These are phyloP conservation scores for Saccharomycopsis sp. DNA, from an alignment of 805 yeast species.

Conservation along the genomic window DNA sequence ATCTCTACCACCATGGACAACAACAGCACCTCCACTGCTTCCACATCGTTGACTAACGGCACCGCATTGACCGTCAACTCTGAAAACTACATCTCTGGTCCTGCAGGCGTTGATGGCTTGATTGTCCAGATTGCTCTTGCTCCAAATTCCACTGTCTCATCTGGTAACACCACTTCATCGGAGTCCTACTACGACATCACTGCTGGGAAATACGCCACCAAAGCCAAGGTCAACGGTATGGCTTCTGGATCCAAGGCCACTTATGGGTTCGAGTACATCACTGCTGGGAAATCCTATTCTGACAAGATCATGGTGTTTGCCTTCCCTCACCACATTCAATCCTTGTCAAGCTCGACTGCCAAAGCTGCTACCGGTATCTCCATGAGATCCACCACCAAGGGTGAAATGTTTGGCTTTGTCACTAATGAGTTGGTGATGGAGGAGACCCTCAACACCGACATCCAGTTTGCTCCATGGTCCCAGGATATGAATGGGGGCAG, in stretches of 20 bases:
- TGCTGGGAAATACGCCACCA: slow-evolving; percentile 53
- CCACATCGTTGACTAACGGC: too few relatives aligned
- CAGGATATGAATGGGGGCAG: slow-evolving; percentile 25
- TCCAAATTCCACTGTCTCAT: slow-evolving; percentile 5
- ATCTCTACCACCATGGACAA: slow-evolving; percentile 49
- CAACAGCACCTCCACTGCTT: slow-evolving; percentile 23
- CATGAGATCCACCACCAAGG: slow-evolving; percentile 43
- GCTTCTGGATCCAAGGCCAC: slow-evolving; percentile 31
- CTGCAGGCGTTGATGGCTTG: slow-evolving; percentile 37
- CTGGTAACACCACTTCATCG: slow-evolving; percentile 32
- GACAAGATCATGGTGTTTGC: slow-evolving; percentile 47
- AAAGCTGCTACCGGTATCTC: slow-evolving; percentile 28
- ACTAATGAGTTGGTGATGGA: slow-evolving; percentile 33
- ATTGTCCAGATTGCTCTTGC: slow-evolving; percentile 47
- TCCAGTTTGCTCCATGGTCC: slow-evolving; percentile 40
- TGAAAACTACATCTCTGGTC: slow-evolving; percentile 35
- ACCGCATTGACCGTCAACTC: slow-evolving; percentile 25
- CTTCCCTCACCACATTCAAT: slow-evolving; percentile 53
- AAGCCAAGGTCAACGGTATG: slow-evolving; percentile 36
- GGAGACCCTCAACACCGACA: slow-evolving; percentile 34
- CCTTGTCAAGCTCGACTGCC: slow-evolving; percentile 31
- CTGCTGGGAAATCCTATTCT: slow-evolving; percentile 38
- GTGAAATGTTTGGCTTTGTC: slow-evolving; percentile 37
- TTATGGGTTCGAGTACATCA: slow-evolving; percentile 36
- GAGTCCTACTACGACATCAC: slow-evolving; percentile 42